Evolutionary conservation across 78 protist genomes (phyloP).

Genomic region (Parvularia atlantis): DNA sequence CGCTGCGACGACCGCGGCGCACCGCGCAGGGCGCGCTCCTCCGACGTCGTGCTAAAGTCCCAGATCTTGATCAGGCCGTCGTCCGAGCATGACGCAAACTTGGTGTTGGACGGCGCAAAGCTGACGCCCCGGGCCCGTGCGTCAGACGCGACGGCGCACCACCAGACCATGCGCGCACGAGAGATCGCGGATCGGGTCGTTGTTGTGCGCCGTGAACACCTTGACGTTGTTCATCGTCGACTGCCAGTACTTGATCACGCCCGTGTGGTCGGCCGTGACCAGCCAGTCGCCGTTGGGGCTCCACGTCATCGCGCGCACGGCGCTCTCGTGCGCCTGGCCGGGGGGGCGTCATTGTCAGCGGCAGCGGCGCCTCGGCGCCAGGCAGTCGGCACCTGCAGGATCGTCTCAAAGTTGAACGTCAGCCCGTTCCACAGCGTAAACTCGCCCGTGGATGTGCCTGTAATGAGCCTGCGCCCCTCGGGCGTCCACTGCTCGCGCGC

Average conservation of each 20-base stretch:
- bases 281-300: conserved; percentile 72
- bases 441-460: conserved; percentile 74
- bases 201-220: conserved; percentile 56
- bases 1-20: background rate
- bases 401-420: conserved; percentile 83
- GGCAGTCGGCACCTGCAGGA: conserved; percentile 37
- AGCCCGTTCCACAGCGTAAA: conserved; percentile 86
- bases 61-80: conserved; percentile 61
- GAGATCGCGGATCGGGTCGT: conserved; percentile 39
- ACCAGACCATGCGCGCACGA: too few relatives aligned
- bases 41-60: conserved; percentile 61
- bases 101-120: conserved; percentile 67
- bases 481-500: conserved; percentile 63
- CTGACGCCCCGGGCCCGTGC: background rate
- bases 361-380: background rate
- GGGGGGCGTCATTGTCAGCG: background rate
- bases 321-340: conserved; percentile 66
- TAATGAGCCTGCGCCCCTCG: conserved; percentile 67
- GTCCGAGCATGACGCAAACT: conserved; percentile 78
- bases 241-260: conserved; percentile 87
- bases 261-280: conserved; percentile 73
- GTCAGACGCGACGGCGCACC: background rate
- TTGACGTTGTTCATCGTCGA: conserved; percentile 81
- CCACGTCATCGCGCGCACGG: conserved; percentile 84
- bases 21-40: conserved; percentile 21